Evolutionary conservation across 2,329 filamentous ascomycete species (phyloP).

Genomic region (Metarhizium brunneum): DNA sequence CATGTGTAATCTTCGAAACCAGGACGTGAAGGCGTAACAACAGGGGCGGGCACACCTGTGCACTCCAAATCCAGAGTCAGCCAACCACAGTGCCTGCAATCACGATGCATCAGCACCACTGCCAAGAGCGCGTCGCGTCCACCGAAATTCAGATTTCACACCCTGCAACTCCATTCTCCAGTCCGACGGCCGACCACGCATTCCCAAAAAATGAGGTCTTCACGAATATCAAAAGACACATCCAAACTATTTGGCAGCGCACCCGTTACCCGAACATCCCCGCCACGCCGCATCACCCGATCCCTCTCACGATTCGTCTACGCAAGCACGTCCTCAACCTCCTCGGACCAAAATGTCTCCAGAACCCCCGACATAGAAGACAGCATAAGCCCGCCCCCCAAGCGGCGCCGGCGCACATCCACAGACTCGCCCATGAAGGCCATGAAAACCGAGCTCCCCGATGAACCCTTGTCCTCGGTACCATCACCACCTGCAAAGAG

Average conservation of each 20-base stretch:
- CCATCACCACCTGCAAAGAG: slow-evolving; percentile 18
- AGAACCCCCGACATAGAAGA: slow-evolving; percentile 47
- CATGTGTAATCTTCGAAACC: too few species aligned
- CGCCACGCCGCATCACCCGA: slow-evolving; percentile 38
- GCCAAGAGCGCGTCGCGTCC: not conserved
- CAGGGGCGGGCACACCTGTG: too few species aligned
- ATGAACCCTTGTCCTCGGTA: slow-evolving; percentile 16
- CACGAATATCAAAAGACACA: slow-evolving; percentile 48
- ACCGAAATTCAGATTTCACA: not conserved
- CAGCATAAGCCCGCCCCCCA: slow-evolving; percentile 24
- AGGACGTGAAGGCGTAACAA: too few species aligned
- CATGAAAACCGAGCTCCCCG: slow-evolving; percentile 30
- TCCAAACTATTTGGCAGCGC: slow-evolving; percentile 39
- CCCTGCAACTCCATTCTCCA: not conserved
- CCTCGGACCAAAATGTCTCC: slow-evolving; percentile 9
- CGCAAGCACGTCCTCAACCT: slow-evolving; percentile 15
- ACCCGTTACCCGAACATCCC: slow-evolving; percentile 14
- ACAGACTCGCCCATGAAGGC: slow-evolving; percentile 11
- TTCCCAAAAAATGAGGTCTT: slow-evolving; percentile 40
- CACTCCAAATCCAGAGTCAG: not conserved
- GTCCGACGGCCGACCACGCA: not conserved
- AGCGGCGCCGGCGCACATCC: slow-evolving; percentile 19
- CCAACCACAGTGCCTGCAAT: not conserved
- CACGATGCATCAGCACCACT: not conserved
- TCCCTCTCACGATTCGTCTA: slow-evolving; percentile 39